phyloP scores from a whole-genome alignment of 176 grass and related monocot genomes.

The Cocos nucifera region DNA sequence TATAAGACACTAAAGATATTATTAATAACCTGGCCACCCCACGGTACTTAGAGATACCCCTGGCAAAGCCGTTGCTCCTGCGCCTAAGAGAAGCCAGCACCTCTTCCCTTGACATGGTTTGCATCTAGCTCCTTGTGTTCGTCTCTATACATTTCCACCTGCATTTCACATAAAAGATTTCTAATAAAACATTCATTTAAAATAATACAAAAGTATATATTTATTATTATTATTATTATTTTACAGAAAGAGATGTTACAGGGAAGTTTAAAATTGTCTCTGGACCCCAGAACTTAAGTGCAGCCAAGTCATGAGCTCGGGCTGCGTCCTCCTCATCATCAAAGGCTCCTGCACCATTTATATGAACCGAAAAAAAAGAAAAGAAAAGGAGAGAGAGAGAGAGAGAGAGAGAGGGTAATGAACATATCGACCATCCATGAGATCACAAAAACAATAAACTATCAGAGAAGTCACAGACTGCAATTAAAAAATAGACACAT shows the following conservation, averaged over 20 bases:
- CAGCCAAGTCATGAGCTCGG: conserved; percentile 70
- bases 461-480: too few relatives aligned
- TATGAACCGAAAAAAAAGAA: background rate
- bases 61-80: conserved; percentile 89
- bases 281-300: conserved; percentile 83
- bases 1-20: too few relatives aligned
- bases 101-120: conserved; percentile 54
- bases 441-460: too few relatives aligned
- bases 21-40: conserved; percentile 56
- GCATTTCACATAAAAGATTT: conserved; percentile 1
- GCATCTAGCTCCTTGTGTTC: conserved; percentile 72
- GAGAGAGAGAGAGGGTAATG: background rate
- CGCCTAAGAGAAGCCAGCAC: conserved; percentile 76
- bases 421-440: too few relatives aligned
- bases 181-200: background rate
- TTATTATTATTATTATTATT: too few relatives aligned
- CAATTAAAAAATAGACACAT: too few relatives aligned
- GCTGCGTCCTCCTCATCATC: conserved; percentile 76
- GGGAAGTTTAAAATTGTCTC: conserved; percentile 62
- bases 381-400: too few relatives aligned
- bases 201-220: background rate
- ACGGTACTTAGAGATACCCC: conserved; percentile 92
- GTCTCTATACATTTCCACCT: conserved; percentile 50
- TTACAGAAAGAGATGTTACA: conserved; percentile 24
- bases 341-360: conserved; percentile 58